phyloP scores from a whole-genome alignment of 495 filamentous ascomycete genomes.

The Penicillium psychrofluorescens region DNA sequence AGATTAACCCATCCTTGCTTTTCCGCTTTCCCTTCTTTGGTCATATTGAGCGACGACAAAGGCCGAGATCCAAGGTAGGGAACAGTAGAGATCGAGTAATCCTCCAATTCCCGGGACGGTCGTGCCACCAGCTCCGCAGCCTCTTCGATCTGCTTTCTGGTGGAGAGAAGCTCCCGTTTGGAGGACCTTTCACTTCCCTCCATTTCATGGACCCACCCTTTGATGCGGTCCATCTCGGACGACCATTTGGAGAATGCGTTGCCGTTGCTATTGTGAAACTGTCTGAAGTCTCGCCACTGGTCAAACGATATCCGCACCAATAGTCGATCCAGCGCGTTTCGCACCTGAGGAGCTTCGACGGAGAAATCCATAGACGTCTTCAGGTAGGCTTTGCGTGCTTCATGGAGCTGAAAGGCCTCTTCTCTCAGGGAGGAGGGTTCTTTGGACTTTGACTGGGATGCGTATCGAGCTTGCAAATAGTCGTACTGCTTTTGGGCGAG shows the following conservation, averaged over 20 bases:
- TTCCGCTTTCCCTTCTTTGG: constrained; percentile 44
- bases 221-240: constrained; percentile 80
- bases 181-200: constrained; percentile 74
- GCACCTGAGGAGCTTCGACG: constrained; percentile 72
- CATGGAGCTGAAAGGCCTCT: constrained; percentile 93
- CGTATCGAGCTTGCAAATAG: constrained; percentile 67
- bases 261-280: constrained; percentile 51
- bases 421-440: constrained; percentile 85
- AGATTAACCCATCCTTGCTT: constrained; percentile 96
- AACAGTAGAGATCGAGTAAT: constrained; percentile 81
- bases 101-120: constrained; percentile 86
- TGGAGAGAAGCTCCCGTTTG: constrained; percentile 66
- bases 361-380: constrained; percentile 92
- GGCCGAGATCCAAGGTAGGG: constrained; percentile 72
- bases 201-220: constrained; percentile 90
- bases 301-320: constrained; percentile 77
- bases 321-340: constrained; percentile 74
- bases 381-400: constrained; percentile 84
- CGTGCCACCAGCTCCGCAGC: constrained; percentile 58
- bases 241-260: constrained; percentile 53
- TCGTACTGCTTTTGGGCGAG: constrained; percentile 80
- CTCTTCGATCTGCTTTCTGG: constrained; percentile 79
- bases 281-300: constrained; percentile 76
- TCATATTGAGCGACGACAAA: constrained; percentile 45
- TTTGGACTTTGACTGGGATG: constrained; percentile 82